Conservation (phyloP, 345 rosid genomes). For the Hibiscus trionum region DNA sequence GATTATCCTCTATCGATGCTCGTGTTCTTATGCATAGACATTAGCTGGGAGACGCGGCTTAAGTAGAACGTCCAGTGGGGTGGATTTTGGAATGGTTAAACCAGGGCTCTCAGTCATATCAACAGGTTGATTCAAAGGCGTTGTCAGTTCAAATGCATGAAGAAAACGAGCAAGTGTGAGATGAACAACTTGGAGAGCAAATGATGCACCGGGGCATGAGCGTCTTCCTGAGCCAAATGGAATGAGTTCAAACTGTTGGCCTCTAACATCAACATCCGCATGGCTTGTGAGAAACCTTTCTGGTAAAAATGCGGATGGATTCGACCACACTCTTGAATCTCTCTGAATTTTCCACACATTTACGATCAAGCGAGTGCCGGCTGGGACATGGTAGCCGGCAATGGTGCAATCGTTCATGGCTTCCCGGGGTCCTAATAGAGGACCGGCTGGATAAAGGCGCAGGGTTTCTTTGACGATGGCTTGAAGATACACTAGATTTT, state of each 20-base stretch:
- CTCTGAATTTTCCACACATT: constrained; percentile 56
- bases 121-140: constrained; percentile 19
- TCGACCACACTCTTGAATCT: constrained; percentile 31
- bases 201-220: constrained; percentile 39
- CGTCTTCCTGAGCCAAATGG: constrained; percentile 52
- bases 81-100: constrained; percentile 39
- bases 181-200: constrained; percentile 41
- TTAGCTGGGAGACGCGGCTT: constrained; percentile 3
- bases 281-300: constrained; percentile 44
- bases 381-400: constrained; percentile 32
- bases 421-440: constrained; percentile 36
- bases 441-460: constrained; percentile 57
- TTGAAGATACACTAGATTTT: constrained; percentile 45
- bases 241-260: constrained; percentile 39
- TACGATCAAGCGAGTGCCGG: constrained; percentile 39
- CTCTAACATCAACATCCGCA: constrained; percentile 27
- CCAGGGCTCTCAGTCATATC: constrained; percentile 42
- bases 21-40: not conserved
- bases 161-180: constrained; percentile 37
- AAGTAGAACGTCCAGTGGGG: constrained; percentile 33
- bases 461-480: constrained; percentile 57
- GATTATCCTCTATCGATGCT: not conserved
- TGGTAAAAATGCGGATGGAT: constrained; percentile 38
- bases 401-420: constrained; percentile 45
- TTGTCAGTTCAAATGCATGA: constrained; percentile 34